phyloP scores from a whole-genome alignment of 148 eudicot genomes.

The Diospyros kaki region DNA sequence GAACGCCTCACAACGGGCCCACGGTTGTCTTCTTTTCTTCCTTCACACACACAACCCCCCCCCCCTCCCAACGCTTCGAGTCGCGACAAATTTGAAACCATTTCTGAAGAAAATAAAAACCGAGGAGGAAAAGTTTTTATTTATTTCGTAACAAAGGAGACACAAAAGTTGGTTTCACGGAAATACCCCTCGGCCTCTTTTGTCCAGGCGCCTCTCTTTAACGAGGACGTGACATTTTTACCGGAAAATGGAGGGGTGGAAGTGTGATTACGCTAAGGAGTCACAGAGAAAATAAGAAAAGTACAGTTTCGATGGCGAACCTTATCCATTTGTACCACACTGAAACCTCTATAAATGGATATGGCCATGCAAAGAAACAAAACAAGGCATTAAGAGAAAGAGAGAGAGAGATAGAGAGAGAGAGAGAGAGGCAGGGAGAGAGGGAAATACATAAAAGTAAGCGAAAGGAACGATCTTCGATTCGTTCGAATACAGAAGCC shows the following conservation, averaged over 20 bases:
- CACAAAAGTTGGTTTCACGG: not conserved
- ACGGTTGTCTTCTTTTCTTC: not conserved
- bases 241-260: not conserved
- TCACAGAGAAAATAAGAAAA: conserved; percentile 1
- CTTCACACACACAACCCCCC: conserved; percentile 7
- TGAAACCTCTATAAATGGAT: conserved; percentile 25
- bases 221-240: not conserved
- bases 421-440: no score
- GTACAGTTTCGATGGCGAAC: conserved; percentile 9
- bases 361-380: conserved; percentile 2
- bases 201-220: not conserved
- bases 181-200: not conserved
- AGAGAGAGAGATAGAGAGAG: not conserved
- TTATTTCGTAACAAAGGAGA: not conserved
- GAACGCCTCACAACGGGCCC: conserved; percentile 10
- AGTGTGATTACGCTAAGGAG: not conserved
- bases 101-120: no score
- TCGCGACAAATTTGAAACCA: conserved; percentile 12
- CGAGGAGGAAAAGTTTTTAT: not conserved
- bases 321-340: conserved; percentile 22
- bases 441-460: not conserved
- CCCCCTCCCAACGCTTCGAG: not conserved
- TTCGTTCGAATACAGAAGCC: not conserved
- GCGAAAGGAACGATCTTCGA: not conserved
- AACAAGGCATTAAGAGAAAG: not conserved